Base-by-base conservation (phyloP, 2,329 filamentous ascomycete species). In the Xylariaceae sp. region DNA sequence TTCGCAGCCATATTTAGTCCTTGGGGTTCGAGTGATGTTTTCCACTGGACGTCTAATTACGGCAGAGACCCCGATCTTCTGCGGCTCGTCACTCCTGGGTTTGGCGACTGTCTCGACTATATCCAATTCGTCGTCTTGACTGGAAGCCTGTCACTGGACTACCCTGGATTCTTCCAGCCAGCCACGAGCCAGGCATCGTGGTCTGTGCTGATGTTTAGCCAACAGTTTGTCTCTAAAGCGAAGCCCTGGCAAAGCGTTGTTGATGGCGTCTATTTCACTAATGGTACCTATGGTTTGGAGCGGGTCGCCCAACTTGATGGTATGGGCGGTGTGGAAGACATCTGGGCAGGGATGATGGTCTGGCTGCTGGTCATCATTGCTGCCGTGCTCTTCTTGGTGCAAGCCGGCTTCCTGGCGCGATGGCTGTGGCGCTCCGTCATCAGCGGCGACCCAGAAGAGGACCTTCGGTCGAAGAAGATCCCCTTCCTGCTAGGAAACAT, bases 1-100 rank as follows among this genome's bases (percentile, higher is more conserved):
- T 80, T 88, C 50, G 88, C 92, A 3, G 85, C 81, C 34, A 86
- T 94, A 26, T 90, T 81, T 59, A 96, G 89, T 56, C 92, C 92
- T 0, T 98, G 92, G 90, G 92, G 92, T 14, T 86, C 88, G 2
- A 79, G 79, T 6, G 85, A 98, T 59, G 73, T 90, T 14, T 97
- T 97, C 60, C 82, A 86, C 50, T 98, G 90, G 88, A 88, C 88
- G n/a, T 94, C 88, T 57, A 98, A 98, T 59, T 97, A 94, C 59
- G 92, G 92, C 24, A 81, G 90, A 51, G 92, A 98, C 53, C 85
- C 87, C 45, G 92, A 98, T 64, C 70, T 96, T 50, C 71, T 98
- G 38, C 81, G 92, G 39, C 71, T 98, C 33, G 88, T 98, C 23
- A 98, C 92, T 0, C 92, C 92, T 4, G 92, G 92, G 1, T 97